Evolutionary conservation across 2,329 filamentous ascomycete genomes (phyloP).

Genomic region (Fusarium pseudonygamai): DNA sequence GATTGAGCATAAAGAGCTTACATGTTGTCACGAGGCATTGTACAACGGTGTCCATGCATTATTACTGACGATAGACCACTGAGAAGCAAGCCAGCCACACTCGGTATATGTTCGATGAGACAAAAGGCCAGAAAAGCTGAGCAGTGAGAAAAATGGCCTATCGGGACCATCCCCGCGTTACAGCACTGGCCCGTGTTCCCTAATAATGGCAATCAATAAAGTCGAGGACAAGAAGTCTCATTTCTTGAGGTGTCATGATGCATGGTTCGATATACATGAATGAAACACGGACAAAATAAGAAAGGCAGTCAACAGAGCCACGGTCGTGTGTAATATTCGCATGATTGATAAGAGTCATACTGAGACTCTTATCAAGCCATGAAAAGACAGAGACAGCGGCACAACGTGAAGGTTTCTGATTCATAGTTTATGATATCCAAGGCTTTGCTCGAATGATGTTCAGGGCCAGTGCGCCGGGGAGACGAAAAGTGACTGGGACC

Average conservation of each 20-base stretch:
- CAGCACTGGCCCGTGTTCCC: conserved; percentile 19
- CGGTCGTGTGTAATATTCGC: conserved; percentile 7
- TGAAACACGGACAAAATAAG: conserved; percentile 13
- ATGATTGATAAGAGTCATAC: conserved; percentile 16
- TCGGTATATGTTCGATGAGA: conserved; percentile 13
- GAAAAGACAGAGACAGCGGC: conserved; percentile 18
- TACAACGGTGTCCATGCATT: conserved; percentile 13
- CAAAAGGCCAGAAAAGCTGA: conserved; percentile 11
- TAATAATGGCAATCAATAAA: conserved; percentile 19
- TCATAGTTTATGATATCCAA: conserved; percentile 12
- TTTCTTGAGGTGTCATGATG: conserved; percentile 22
- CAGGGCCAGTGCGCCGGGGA: conserved; percentile 32
- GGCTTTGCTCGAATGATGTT: conserved; percentile 37
- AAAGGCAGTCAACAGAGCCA: conserved; percentile 21
- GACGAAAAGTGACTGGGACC: conserved; percentile 21
- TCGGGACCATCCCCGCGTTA: conserved; percentile 37
- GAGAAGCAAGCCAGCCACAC: conserved; percentile 7
- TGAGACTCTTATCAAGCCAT: conserved; percentile 17
- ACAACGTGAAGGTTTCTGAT: conserved; percentile 24
- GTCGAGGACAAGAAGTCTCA: conserved; percentile 5
- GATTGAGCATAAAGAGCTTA: conserved; percentile 26
- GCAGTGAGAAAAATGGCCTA: conserved; percentile 23
- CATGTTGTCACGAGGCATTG: conserved; percentile 16
- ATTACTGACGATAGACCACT: conserved; percentile 24
- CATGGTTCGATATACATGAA: conserved; percentile 15